These are phyloP conservation scores for Viscum album DNA, from an alignment of 177 flowering plant genomes.

Conservation along the genomic window DNA sequence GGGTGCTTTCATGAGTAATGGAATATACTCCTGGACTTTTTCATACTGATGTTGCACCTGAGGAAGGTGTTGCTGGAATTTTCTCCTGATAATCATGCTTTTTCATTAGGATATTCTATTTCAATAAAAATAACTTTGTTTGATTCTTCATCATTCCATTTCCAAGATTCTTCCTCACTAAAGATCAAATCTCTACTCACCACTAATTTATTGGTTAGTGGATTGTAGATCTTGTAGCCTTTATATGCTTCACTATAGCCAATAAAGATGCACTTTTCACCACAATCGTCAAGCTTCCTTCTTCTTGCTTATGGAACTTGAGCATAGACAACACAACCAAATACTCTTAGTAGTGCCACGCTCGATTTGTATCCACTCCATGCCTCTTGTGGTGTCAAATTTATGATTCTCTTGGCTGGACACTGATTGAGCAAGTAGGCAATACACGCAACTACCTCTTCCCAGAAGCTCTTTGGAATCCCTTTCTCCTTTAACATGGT, in stretches of 20 bases:
- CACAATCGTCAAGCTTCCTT: background rate
- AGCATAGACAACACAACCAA: too few species aligned
- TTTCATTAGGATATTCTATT: background rate
- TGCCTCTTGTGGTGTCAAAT: background rate
- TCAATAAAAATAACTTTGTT: background rate
- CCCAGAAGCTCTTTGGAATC: background rate
- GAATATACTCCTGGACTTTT: background rate
- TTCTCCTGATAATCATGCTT: background rate
- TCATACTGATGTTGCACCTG: background rate
- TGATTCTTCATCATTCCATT: background rate
- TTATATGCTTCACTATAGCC: background rate
- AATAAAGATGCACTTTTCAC: background rate
- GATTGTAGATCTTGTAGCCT: background rate
- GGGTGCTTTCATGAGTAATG: background rate
- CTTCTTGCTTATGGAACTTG: too few species aligned
- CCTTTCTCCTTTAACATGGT: too few species aligned
- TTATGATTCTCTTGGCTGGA: background rate
- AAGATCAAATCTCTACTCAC: background rate
- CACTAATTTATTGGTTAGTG: background rate
- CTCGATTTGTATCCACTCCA: background rate
- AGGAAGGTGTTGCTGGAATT: background rate
- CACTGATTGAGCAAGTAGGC: background rate
- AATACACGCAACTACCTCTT: background rate
- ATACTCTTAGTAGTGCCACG: background rate
- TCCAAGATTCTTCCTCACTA: background rate